Conservation (phyloP, 1,139 yeast genomes). For the Candida sp. region DNA sequence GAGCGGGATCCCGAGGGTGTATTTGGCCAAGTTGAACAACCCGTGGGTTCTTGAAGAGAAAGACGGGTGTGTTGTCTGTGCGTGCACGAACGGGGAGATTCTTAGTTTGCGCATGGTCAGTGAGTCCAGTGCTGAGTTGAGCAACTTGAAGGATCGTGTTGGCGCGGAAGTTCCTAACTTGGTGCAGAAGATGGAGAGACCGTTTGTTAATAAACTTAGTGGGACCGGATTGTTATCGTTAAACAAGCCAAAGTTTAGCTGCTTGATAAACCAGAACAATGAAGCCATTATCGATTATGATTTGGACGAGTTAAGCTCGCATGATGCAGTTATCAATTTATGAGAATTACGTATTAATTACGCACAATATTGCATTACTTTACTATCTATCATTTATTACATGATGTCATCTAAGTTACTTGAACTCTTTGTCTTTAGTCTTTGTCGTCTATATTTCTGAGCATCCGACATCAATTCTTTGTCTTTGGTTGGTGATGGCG, state of each 20-base stretch:
- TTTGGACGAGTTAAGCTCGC: constrained; percentile 31
- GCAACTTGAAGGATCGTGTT: not conserved
- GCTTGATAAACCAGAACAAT: constrained; percentile 23
- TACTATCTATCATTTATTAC: not conserved
- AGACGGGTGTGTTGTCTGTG: too few relatives aligned
- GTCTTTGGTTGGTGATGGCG: constrained; percentile 1
- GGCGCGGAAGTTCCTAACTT: constrained; percentile 27
- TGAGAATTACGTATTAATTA: constrained; percentile 10
- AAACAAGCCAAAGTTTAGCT: constrained; percentile 42
- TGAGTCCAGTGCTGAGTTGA: too few relatives aligned
- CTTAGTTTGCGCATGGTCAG: too few relatives aligned
- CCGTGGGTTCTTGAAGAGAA: constrained; percentile 34
- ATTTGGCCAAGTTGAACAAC: constrained; percentile 28
- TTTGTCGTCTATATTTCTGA: constrained; percentile 41
- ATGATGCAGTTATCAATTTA: constrained; percentile 19
- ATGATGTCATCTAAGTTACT: constrained; percentile 7
- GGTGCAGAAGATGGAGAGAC: constrained; percentile 12
- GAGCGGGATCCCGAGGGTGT: constrained; percentile 49
- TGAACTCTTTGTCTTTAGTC: constrained; percentile 18
- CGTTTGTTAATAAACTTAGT: constrained; percentile 40
- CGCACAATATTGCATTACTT: not conserved
- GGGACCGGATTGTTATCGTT: constrained; percentile 46
- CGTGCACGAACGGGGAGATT: too few relatives aligned
- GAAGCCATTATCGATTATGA: constrained; percentile 39
- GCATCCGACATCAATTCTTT: constrained; percentile 32